These are phyloP conservation scores for Blastocystis sp. DNA, from an alignment of 352 stramenopile genomes.

Conservation along the genomic window DNA sequence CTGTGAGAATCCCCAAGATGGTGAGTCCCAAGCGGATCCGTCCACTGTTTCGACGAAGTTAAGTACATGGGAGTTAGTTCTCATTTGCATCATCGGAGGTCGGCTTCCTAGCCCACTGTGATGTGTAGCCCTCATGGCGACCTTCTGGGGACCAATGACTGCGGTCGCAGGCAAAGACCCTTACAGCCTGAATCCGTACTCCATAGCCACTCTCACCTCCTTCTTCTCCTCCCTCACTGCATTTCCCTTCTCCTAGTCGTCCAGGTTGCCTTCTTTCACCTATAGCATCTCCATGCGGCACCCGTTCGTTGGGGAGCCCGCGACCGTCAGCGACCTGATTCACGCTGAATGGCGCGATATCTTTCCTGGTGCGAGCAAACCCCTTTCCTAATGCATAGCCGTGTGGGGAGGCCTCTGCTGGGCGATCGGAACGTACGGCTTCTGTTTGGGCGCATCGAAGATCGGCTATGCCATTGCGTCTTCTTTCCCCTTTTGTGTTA, in stretches of 20 bases:
- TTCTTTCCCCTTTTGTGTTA: background rate
- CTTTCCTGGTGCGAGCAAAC: background rate
- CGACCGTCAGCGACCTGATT: conserved; percentile 1
- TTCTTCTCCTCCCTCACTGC: conserved; percentile 43
- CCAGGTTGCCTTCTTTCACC: background rate
- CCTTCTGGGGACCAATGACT: conserved; percentile 33
- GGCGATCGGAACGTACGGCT: conserved; percentile 37
- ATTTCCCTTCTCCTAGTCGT: conserved; percentile 54
- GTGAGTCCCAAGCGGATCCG: background rate
- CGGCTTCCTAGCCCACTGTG: background rate
- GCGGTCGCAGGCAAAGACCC: conserved; percentile 17
- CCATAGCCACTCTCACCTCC: background rate
- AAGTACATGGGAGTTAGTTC: conserved; percentile 20
- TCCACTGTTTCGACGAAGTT: conserved; percentile 9
- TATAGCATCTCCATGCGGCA: conserved; percentile 47
- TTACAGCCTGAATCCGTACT: conserved; percentile 27
- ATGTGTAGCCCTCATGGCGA: conserved; percentile 21
- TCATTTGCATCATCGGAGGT: conserved; percentile 47
- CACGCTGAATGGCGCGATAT: conserved; percentile 4
- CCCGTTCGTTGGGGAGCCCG: conserved; percentile 9
- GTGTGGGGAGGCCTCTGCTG: conserved; percentile 50
- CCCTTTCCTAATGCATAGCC: background rate
- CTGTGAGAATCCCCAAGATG: background rate
- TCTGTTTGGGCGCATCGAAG: conserved; percentile 27
- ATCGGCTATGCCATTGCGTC: conserved; percentile 54